Base-by-base conservation (phyloP, 2,329 filamentous ascomycete species). In the Paraconiothyrium brasiliense region DNA sequence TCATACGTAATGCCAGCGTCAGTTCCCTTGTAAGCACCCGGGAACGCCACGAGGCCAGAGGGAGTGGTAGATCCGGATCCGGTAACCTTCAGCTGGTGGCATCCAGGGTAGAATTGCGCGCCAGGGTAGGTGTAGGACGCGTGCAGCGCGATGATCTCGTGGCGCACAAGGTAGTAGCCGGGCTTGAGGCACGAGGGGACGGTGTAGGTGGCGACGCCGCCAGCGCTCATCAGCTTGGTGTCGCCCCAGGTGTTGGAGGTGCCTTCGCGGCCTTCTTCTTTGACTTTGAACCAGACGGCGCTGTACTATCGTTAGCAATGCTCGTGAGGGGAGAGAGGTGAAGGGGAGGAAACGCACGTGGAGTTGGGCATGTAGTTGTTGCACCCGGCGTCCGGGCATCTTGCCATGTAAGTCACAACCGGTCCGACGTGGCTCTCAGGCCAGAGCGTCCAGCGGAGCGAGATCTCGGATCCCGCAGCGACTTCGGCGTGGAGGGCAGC, bases 371-470 rank as follows among this genome's bases (percentile, higher is more conserved):
- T 73, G 69, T 80, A 87, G 57, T 77, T 76, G 57, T 82, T 80
- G 71, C 85, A 87, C 1, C 85, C 76, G 0, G 76, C 71, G 47
- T 84, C 82, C 0, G 85, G 84, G 72, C 87, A 89, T 37, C 80
- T 78, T 4, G 86, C 86, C 85, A 89, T 86, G 69, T 88, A 88
- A 0, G 86, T 88, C 59, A 88, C 78, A 1, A 84, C 73, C 0
- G 86, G 86, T 0, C 86, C 86, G 34, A 84, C 77, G 61, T 87
- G 85, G 61, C 72, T 77, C 0, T 81, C 78, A 0, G 81, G 81
- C 81, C 81, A 83, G 2, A 81, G 69, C 1, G 86, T 88, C 86
- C 87, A 89, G 58, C 78, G 77, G 3, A 89, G 79, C 10, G 81
- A 83, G 39, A 88, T 84, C 0, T 79, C 81, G 1, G 82, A 84